A percentile compares a stretch with the other conserved stretches of the same genome.
Evolutionary conservation across 495 filamentous ascomycete genomes (phyloP).

Genomic region (Xylaria palmicola): DNA sequence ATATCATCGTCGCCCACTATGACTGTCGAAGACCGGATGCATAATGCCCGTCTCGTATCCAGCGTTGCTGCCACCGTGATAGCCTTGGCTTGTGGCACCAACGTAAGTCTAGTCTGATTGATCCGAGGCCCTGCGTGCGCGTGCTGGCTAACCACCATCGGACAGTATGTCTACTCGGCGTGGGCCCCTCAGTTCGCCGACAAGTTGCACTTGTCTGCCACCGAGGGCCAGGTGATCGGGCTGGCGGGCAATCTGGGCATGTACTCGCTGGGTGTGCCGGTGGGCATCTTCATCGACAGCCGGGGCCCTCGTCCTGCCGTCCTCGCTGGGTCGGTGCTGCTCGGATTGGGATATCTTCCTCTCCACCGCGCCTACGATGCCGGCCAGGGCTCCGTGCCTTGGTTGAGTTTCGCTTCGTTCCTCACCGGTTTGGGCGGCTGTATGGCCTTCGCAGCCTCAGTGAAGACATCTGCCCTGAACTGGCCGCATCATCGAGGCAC

Average conservation of each 20-base stretch:
- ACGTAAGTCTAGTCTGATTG: conserved; percentile 55
- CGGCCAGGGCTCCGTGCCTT: conserved; percentile 63
- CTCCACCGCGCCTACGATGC: conserved; percentile 64
- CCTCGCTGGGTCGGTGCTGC: conserved; percentile 65
- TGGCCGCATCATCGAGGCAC: conserved; percentile 91
- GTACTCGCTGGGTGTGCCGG: conserved; percentile 87
- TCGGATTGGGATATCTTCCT: conserved; percentile 79
- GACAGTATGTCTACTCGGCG: conserved; percentile 94
- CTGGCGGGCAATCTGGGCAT: conserved; percentile 92
- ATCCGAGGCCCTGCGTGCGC: not conserved
- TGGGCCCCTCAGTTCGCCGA: conserved; percentile 96
- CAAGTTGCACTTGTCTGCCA: conserved; percentile 79
- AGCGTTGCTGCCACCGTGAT: conserved; percentile 84
- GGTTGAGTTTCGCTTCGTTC: conserved; percentile 78
- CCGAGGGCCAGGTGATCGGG: conserved; percentile 87
- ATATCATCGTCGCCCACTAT: conserved; percentile 14
- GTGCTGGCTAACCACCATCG: conserved; percentile 9
- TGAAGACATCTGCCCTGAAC: conserved; percentile 89
- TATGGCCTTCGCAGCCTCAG: conserved; percentile 77
- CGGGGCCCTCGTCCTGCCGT: conserved; percentile 78
- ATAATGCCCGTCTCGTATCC: conserved; percentile 66
- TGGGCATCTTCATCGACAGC: conserved; percentile 82
- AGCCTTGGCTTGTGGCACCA: conserved; percentile 87
- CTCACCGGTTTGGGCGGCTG: conserved; percentile 86
- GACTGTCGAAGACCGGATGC: conserved; percentile 41